Base-by-base conservation (phyloP, 108 stramenopile species). In the Nannochloropsis gaditana region DNA sequence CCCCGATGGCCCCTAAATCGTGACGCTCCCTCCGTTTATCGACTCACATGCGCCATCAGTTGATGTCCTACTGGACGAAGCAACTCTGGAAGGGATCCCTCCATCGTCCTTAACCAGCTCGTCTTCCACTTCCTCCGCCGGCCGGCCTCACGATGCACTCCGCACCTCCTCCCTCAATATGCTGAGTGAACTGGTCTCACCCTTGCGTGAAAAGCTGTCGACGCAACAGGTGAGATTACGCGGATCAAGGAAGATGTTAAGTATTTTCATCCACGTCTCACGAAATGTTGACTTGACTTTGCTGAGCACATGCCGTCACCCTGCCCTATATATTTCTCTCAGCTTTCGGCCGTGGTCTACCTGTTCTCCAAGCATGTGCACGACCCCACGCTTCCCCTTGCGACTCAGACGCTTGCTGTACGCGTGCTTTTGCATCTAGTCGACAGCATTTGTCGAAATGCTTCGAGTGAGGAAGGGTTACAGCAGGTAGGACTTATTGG, bases 21-120 rank as follows among this genome's bases (percentile, higher is more conserved):
- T 31, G 31, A n/a, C 6, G 19, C 59, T 73, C 6, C 59, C 59
- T 73, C 59, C 59, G 19, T 73, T n/a, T n/a, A 3, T 73, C 59
- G 19, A 15, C n/a, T n/a, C 8, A 4, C n/a, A 15, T n/a, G 93
- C 91, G 45, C 90, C 91, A 10, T 95, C 94, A 84, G 91, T 97
- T 43, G 97, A 97, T 90, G 85, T 91, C 8, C 91, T 98, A 45
- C 89, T 98, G 73, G 95, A 97, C 80, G 98, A 97, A 87, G 90
- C 92, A 21, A 81, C 80, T 41, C 41, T 81, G 15, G 59, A 73
- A 73, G 59, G 59, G 8, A 73, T 6, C 59, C 19, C 8, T 31
- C 31, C 31, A 31, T 31, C 31, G 59, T n/a, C 59, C 8, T 73
- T 8, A 15, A 73, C 59, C n/a, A n/a, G 19, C 59, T 73, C 59